These are phyloP conservation scores for Paramyrothecium sp. DNA, from an alignment of 2,329 filamentous ascomycete genomes.

Conservation along the genomic window DNA sequence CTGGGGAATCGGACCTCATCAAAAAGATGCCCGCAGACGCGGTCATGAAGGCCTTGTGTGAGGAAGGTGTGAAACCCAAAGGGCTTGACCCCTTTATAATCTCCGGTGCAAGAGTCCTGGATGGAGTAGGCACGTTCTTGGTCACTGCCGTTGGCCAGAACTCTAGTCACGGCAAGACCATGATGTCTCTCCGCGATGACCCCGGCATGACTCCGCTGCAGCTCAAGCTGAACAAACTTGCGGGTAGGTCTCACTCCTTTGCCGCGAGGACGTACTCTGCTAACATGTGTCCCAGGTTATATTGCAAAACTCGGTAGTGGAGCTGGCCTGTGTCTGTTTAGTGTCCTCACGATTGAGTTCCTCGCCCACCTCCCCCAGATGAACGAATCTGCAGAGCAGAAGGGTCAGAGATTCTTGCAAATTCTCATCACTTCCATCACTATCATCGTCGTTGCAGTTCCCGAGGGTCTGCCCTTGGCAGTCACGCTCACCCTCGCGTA, in stretches of 20 bases:
- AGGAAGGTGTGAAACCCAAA: constrained; percentile 44
- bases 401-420: constrained; percentile 53
- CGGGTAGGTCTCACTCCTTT: no score
- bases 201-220: constrained; percentile 48
- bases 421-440: constrained; percentile 64
- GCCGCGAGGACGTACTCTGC: no score
- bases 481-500: constrained; percentile 67
- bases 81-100: constrained; percentile 64
- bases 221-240: constrained; percentile 41
- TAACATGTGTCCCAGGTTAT: no score
- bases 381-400: constrained; percentile 43
- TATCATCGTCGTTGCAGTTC: constrained; percentile 65
- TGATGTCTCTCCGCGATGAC: constrained; percentile 48
- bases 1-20: constrained; percentile 69
- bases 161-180: constrained; percentile 49
- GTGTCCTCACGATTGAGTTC: constrained; percentile 75
- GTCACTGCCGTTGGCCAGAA: constrained; percentile 51
- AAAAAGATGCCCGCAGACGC: constrained; percentile 61
- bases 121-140: constrained; percentile 51
- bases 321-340: constrained; percentile 70
- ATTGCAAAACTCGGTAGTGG: constrained; percentile 48
- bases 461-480: constrained; percentile 63
- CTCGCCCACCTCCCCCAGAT: constrained; percentile 58
- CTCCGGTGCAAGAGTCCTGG: constrained; percentile 49
- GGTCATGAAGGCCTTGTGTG: constrained; percentile 44